Evolutionary conservation across 2,329 filamentous ascomycete species (phyloP), one percentile per base, ranked within the genome.

Genomic region (Xylaria digitata): DNA sequence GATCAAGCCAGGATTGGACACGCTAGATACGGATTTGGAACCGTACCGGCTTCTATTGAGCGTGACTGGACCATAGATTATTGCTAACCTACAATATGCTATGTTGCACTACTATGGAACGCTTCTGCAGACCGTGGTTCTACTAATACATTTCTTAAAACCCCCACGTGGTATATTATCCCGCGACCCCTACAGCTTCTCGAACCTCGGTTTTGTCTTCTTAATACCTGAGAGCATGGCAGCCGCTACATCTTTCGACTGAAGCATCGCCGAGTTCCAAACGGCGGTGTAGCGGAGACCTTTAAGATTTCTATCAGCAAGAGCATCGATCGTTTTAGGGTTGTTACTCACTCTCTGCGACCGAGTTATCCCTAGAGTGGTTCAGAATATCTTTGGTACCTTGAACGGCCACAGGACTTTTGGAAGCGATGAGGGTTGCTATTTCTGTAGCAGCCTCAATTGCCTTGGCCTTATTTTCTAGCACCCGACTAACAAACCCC

Each of bases 231-330:
- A 92, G 77, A 92, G 76, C 77, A 97, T 83, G 0, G 94, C 93
- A 66, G 85, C 82, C 75, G 87, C 82, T 49, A 97, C 86, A 82
- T 98, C 95, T 59, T 84, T 82, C 6, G 92, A 92, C 82, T 97
- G 94, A 73, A 97, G 77, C 75, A 92, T 92, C 2, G 89, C 91
- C 73, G 89, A 87, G 76, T 98, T 98, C 95, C 94, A 97, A 0
- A 96, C 85, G 11, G 88, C 86, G 3, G 94, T 97, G 79, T 97
- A 97, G 65, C 88, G 87, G 77, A 98, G 80, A 53, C 89, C 89
- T 90, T 70, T 43, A 46, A 30, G 13, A 53, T 3, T 34, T 11
- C 34, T 53, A 67, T 75, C 60, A 76, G 71, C 61, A 62, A 65
- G 8, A 17, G 11, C 21, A 50, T 26, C 67, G 55, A 49, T n/a